Conservation (phyloP, 345 rosid genomes). For the Acer saccharum region DNA sequence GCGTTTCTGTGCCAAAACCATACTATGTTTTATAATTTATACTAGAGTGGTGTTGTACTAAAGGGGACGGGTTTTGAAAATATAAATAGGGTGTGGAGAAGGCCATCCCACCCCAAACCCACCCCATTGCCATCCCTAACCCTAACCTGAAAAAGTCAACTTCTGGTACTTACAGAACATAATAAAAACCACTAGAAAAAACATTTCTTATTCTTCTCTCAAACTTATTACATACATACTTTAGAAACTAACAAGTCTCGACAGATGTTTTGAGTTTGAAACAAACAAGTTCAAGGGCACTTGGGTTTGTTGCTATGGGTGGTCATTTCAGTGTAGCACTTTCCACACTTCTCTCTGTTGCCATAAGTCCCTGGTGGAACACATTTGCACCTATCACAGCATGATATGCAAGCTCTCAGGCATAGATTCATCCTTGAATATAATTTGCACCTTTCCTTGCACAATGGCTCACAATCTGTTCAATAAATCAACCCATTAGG, state of each 20-base stretch:
- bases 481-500: neutral
- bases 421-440: constrained; percentile 76
- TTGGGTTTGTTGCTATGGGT: constrained; percentile 61
- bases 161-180: neutral
- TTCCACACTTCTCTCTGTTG: constrained; percentile 79
- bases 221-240: constrained; percentile 11
- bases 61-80: too few species aligned
- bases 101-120: too few species aligned
- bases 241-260: neutral
- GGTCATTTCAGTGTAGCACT: constrained; percentile 84
- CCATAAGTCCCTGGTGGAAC: constrained; percentile 97
- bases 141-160: neutral
- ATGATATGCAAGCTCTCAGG: constrained; percentile 78
- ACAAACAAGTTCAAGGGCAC: constrained; percentile 60
- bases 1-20: too few species aligned
- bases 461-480: constrained; percentile 73
- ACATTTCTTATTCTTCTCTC: neutral
- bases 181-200: constrained; percentile 3
- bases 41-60: too few species aligned
- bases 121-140: too few species aligned
- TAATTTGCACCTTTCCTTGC: constrained; percentile 66
- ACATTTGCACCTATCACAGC: constrained; percentile 91
- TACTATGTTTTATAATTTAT: too few species aligned
- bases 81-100: too few species aligned
- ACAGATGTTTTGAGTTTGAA: neutral